Evolutionary conservation across 768 basidiomycete genomes (phyloP), one percentile per base, ranked within the genome.

Genomic region (Leccinum broughii): DNA sequence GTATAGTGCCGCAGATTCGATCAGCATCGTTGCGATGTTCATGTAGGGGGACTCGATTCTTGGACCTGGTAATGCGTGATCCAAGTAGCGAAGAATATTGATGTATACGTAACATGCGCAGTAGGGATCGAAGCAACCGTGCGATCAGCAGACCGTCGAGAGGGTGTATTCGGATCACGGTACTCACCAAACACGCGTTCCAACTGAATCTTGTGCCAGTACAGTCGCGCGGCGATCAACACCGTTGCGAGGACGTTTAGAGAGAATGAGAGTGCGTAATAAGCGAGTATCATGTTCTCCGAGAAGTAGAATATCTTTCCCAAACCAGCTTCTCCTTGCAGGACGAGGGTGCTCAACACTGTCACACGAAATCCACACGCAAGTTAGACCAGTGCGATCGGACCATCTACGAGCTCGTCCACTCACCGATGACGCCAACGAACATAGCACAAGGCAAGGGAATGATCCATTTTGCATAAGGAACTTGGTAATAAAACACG

Each of bases 1-100:
- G 9, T 70, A 70, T 9, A 72, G 52, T 5, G 66, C 59, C 1
- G 68, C 70, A 4, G 70, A 72, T 51, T 70, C 70, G 44, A 70
- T 48, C 52, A 72, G 14, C 39, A 70, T 53, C 0, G 68, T 56
- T 10, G 59, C 70, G 14, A 72, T 61, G 14, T 28, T 60, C 68
- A 55, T 61, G 54, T 72, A 70, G 4, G 70, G 70, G 4, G 70
- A 62, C 1, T 57, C 66, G 3, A 24, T 55, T 24, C 17, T 55
- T 11, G 58, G 37, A 5, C 70, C 70, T 70, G 22, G 26, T 26
- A 26, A 26, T 1, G 26, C 26, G 26, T 26, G 26, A 26, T 26
- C 26, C 22, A 24, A 41, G 49, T 20, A 28, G 52, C 17, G 41
- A 51, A 15, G 9, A 35, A 41, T 41, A 17, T 41, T 17, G 39